Conservation (phyloP, 2,329 filamentous ascomycete genomes). For the Penicillium sp. region DNA sequence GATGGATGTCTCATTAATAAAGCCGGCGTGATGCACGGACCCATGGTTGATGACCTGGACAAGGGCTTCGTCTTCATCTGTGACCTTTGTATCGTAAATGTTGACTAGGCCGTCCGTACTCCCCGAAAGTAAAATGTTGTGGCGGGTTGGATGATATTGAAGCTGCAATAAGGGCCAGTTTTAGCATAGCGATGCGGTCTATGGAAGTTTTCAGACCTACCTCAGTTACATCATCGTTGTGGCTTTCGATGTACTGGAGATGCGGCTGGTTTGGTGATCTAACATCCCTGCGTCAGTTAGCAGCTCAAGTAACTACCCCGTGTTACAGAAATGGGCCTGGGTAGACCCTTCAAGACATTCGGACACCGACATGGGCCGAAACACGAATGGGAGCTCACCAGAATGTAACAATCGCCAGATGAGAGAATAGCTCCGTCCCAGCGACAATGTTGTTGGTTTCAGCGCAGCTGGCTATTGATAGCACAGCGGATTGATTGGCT, state of each 20-base stretch:
- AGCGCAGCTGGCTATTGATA: constrained; percentile 57
- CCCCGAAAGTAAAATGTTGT: constrained; percentile 61
- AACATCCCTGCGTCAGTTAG: constrained; percentile 49
- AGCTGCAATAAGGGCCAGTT: constrained; percentile 38
- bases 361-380: not conserved
- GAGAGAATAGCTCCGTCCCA: constrained; percentile 59
- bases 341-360: not conserved
- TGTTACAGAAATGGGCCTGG: not conserved
- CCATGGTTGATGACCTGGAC: constrained; percentile 67
- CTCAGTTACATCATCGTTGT: constrained; percentile 65
- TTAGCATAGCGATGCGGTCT: not conserved
- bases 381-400: constrained; percentile 42
- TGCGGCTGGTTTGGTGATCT: constrained; percentile 42
- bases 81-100: constrained; percentile 62
- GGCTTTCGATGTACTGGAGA: constrained; percentile 52
- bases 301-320: constrained; percentile 16
- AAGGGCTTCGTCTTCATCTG: constrained; percentile 66
- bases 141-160: constrained; percentile 58
- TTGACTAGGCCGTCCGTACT: constrained; percentile 68
- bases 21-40: constrained; percentile 66
- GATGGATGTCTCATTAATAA: constrained; percentile 57
- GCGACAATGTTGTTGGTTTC: constrained; percentile 56
- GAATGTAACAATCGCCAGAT: constrained; percentile 48
- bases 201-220: constrained; percentile 35
- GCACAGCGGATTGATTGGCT: constrained; percentile 57